Base-by-base conservation (phyloP, 352 stramenopile genomes). In the Aphanomyces astaci region DNA sequence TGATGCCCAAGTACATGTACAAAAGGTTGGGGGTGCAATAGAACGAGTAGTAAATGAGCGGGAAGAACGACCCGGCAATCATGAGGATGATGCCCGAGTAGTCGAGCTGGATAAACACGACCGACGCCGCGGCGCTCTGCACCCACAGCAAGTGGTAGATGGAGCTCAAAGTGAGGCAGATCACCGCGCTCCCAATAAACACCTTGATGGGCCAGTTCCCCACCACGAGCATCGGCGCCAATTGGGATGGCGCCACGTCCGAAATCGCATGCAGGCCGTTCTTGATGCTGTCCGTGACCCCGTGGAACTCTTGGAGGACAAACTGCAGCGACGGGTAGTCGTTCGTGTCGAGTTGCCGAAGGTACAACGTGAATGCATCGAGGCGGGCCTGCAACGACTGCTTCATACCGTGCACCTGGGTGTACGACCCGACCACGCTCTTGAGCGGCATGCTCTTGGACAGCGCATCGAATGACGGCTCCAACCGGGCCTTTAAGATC, bases 11-110 rank as follows among this genome's bases (percentile, higher is more conserved):
- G 30, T 59, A 59, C 17, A 59, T 19, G n/a, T 59, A 36, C 19
- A 43, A 24, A 24, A 49, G 19, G 2, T 11, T 17, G 4, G 82
- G 81, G 56, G 89, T 74, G 75, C 87, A 95, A 76, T 93, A 93
- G 72, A 95, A 94, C 74, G 83, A 88, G 78, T 94, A 93, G 81
- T 92, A 95, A 71, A 94, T 89, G 67, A 92, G 77, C 11, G 87
- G 87, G 65, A 91, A 91, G 76, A 91, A 94, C 10, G 84, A 92
- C 22, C 84, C 87, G 17, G 83, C 84, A 55, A 95, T 92, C 59
- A 95, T 79, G 73, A 92, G 84, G 63, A 86, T 90, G 76, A 95
- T 95, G 25, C 87, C 87, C 7, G 82, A 80, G 68, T 92, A 94
- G 75, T 95, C 87, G 55, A 94, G 74, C 0, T 85, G 80, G 71